These are phyloP conservation scores for Capsicum chinense DNA, from an alignment of 257 asterid species.

Conservation along the genomic window DNA sequence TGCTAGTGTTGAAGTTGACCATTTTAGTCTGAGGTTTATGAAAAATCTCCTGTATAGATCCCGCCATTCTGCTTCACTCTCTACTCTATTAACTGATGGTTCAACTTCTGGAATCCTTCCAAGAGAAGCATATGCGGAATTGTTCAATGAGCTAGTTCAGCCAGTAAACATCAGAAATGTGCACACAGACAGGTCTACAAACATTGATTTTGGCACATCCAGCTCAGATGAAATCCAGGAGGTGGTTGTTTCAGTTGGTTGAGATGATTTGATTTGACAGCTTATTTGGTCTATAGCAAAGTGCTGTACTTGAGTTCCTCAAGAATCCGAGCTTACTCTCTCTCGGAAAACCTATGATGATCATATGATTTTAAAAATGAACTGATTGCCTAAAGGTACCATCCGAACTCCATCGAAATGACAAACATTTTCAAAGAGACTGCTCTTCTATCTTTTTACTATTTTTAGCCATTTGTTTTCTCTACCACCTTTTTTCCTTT, in stretches of 20 bases:
- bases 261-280: conserved; percentile 24
- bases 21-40: conserved; percentile 38
- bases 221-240: conserved; percentile 35
- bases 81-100: conserved; percentile 38
- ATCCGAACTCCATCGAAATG: background rate
- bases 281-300: background rate
- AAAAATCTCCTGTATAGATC: conserved; percentile 37
- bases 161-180: conserved; percentile 19
- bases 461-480: background rate
- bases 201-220: conserved; percentile 22
- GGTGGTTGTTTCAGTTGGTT: conserved; percentile 39
- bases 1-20: conserved; percentile 47
- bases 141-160: conserved; percentile 27
- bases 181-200: background rate
- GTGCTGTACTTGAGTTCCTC: background rate
- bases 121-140: conserved; percentile 30
- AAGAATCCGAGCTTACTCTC: background rate
- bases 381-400: conserved; percentile 21
- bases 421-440: background rate
- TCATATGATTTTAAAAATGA: conserved; percentile 6
- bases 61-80: conserved; percentile 34
- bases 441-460: background rate
- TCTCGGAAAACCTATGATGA: background rate
- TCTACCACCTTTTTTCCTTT: background rate
- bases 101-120: conserved; percentile 47